A percentile compares a stretch with the other conserved stretches of the same genome.
Evolutionary conservation across 1,139 yeast species (phyloP).

Genomic region (Saccharomyces pastorianus): DNA sequence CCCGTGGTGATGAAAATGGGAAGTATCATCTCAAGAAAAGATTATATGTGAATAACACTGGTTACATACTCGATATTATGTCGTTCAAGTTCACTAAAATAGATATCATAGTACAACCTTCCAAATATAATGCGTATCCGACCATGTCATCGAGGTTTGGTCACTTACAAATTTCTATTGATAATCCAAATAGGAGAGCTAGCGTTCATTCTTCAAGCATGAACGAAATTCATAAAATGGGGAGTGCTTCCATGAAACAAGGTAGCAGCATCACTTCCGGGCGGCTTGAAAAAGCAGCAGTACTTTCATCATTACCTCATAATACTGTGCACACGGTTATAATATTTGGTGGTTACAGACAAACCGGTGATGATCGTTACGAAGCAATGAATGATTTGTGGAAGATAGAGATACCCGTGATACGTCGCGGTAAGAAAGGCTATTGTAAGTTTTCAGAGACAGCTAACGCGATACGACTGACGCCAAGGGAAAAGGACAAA

Average conservation of each 20-base stretch:
- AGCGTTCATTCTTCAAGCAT: background rate
- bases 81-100: conserved; percentile 34
- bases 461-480: conserved; percentile 29
- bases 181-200: background rate
- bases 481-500: conserved; percentile 6
- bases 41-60: conserved; percentile 32
- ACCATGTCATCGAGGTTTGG: conserved; percentile 41
- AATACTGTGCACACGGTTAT: conserved; percentile 22
- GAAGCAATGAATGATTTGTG: conserved; percentile 41
- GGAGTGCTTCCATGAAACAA: background rate
- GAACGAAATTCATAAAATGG: conserved; percentile 1
- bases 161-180: conserved; percentile 33
- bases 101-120: conserved; percentile 35
- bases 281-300: background rate
- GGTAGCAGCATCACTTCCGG: background rate
- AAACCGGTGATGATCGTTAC: conserved; percentile 25
- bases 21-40: conserved; percentile 29
- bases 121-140: conserved; percentile 31
- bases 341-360: conserved; percentile 40
- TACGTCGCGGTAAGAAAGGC: conserved; percentile 30
- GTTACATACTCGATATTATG: conserved; percentile 37
- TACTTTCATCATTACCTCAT: background rate
- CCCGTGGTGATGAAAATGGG: conserved; percentile 24
- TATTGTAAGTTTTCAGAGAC: conserved; percentile 31
- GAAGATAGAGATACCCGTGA: conserved; percentile 38